Evolutionary conservation across 2,329 filamentous ascomycete genomes (phyloP).

Genomic region (Sclerotiophoma versabilis): DNA sequence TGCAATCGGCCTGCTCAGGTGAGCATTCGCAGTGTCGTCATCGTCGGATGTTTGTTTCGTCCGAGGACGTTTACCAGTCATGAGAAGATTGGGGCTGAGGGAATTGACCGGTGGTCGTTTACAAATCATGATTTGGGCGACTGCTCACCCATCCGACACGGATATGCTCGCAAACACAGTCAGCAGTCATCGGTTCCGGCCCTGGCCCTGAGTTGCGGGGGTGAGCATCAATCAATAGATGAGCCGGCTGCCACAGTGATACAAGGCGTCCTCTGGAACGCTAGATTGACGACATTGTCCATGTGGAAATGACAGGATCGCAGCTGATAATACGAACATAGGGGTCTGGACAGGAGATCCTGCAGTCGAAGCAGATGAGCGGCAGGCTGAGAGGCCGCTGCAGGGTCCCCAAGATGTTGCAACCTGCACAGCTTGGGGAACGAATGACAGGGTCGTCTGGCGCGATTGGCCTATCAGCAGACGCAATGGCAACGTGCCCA

Average conservation of each 20-base stretch:
- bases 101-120: background rate
- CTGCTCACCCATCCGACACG: slow-evolving; percentile 4
- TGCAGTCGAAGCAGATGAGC: slow-evolving; percentile 28
- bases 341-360: slow-evolving; percentile 36
- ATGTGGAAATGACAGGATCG: slow-evolving; percentile 35
- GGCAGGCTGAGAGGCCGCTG: slow-evolving; percentile 38
- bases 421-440: slow-evolving; percentile 22
- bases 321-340: slow-evolving; percentile 30
- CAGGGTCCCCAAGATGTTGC: slow-evolving; percentile 39
- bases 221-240: slow-evolving; percentile 22
- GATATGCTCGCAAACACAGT: slow-evolving; percentile 17
- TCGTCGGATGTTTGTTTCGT: slow-evolving; percentile 20
- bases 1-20: slow-evolving; percentile 11
- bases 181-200: slow-evolving; percentile 11
- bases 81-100: slow-evolving; percentile 3
- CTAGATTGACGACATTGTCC: slow-evolving; percentile 27
- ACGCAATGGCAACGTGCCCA: slow-evolving; percentile 33
- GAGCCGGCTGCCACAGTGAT: slow-evolving; percentile 9
- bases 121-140: slow-evolving; percentile 12
- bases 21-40: slow-evolving; percentile 18
- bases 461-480: slow-evolving; percentile 47
- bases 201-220: slow-evolving; percentile 13
- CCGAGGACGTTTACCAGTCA: slow-evolving; percentile 7
- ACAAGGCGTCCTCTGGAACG: slow-evolving; percentile 23
- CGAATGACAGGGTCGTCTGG: slow-evolving; percentile 38